Base-by-base conservation (phyloP, 768 basidiomycete species). In the Artomyces pyxidatus region DNA sequence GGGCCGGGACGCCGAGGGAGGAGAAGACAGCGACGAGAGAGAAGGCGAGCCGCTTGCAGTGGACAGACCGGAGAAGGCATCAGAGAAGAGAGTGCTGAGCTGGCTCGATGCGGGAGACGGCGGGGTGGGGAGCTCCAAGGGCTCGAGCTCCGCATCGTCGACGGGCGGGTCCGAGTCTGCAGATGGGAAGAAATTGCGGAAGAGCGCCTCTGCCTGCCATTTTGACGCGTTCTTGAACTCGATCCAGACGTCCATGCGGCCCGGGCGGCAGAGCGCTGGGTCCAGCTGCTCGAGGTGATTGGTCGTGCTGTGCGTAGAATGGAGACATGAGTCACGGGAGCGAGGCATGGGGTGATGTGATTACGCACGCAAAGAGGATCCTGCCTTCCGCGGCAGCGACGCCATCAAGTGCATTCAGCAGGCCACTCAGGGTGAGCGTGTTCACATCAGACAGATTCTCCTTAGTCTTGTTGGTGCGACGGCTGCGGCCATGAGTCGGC, bases 211-310 rank as follows among this genome's bases (percentile, higher is more conserved):
- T 1, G 88, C 88, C 61, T 93, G 89, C 78, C 82, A 83, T 56
- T 82, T 83, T 52, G 80, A 84, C 28, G 91, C 85, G 53, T 87
- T 83, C 71, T 83, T 86, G 72, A 94, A 94, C 64, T 91, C 87
- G 40, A 94, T 76, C 82, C 88, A 89, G 7, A 95, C 87, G 59
- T 94, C 92, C 85, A 89, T 88, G 25, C 87, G 84, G 16, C 92
- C 92, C 5, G 92, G 89, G 46, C 92, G 83, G n/a, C 83, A 87
- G 10, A 95, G 78, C 0, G 92, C 92, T 4, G 90, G 88, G 58
- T 95, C 92, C 1, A 95, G 76, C 28, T 85, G 79, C 58, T 93
- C 88, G n/a, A 92, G 71, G 60, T 94, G 91, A 65, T 94, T 94
- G 10, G 88, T 91, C 16, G 88, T 91, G 0, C 88, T 89, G 56